These are phyloP conservation scores for Isabelozyma heimii DNA, from an alignment of 805 yeast genomes.

Conservation along the genomic window DNA sequence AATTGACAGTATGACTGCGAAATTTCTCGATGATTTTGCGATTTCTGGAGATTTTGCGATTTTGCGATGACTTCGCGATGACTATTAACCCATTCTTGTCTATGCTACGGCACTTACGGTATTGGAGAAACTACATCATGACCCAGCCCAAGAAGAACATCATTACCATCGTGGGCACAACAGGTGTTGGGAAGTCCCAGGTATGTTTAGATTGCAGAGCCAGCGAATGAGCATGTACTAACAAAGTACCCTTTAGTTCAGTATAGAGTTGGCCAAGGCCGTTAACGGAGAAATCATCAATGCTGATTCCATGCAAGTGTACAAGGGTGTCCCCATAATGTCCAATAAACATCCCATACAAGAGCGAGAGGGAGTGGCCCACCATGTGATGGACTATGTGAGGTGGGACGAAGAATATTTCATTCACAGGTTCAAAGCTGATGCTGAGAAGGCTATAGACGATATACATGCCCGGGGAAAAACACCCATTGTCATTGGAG, in stretches of 20 bases:
- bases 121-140: conserved; percentile 24
- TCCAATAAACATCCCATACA: conserved; percentile 88
- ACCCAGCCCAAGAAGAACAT: conserved; percentile 36
- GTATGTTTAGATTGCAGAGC: conserved; percentile 24
- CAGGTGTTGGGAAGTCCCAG: conserved; percentile 96
- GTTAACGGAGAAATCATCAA: conserved; percentile 88
- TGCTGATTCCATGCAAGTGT: conserved; percentile 98
- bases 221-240: conserved; percentile 4
- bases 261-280: conserved; percentile 73
- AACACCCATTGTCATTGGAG: conserved; percentile 88
- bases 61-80: background rate
- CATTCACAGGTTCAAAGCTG: conserved; percentile 73
- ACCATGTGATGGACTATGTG: conserved; percentile 86
- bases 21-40: no score
- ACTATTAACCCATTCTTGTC: background rate
- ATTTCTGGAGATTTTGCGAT: no score
- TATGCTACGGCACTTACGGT: conserved; percentile 11
- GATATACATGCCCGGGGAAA: conserved; percentile 68
- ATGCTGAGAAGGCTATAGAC: conserved; percentile 61
- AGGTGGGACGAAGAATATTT: conserved; percentile 78
- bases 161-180: conserved; percentile 81
- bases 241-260: conserved; percentile 43
- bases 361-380: conserved; percentile 73
- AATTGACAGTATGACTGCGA: no score
- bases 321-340: conserved; percentile 65